Percentiles rank a stretch among this genome's conserved stretches.
phyloP scores from a whole-genome alignment of 176 grass and related monocot species.

The maize (Zea mays) region DNA sequence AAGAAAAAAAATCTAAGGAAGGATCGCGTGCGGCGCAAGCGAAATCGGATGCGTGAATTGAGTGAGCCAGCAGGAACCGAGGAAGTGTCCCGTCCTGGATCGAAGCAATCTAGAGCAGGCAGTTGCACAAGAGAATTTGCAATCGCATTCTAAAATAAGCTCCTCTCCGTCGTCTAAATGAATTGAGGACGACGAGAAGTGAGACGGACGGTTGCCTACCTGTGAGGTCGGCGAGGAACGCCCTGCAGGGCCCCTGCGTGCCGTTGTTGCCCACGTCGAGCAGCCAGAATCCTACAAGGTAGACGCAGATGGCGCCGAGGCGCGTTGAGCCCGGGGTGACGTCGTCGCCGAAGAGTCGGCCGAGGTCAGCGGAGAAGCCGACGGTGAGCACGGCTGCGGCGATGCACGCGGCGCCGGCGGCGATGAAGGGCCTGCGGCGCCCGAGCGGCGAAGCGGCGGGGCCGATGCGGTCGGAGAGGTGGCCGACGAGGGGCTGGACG shows the following conservation, averaged over 20 bases:
- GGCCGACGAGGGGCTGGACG: slow-evolving; percentile 78
- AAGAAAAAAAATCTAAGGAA: not conserved
- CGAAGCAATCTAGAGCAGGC: not conserved
- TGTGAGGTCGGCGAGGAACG: slow-evolving; percentile 84
- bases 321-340: slow-evolving; percentile 25
- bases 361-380: slow-evolving; percentile 68
- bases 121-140: not conserved
- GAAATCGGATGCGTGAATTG: not conserved
- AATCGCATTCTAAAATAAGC: not conserved
- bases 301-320: slow-evolving; percentile 59
- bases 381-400: slow-evolving; percentile 48
- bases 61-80: not conserved
- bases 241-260: slow-evolving; percentile 78
- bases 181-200: not conserved
- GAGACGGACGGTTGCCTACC: not conserved
- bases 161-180: not conserved
- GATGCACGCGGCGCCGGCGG: slow-evolving; percentile 51
- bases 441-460: slow-evolving; percentile 49
- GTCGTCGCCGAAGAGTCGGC: slow-evolving; percentile 60
- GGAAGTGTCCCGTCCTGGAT: not conserved
- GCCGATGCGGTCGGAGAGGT: slow-evolving; percentile 61
- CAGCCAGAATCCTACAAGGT: slow-evolving; percentile 84
- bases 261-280: slow-evolving; percentile 86
- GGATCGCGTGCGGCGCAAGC: slow-evolving; percentile 11
- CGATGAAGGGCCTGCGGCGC: slow-evolving; percentile 69